Base-by-base conservation (phyloP, 768 basidiomycete species). In the Postia placenta region DNA sequence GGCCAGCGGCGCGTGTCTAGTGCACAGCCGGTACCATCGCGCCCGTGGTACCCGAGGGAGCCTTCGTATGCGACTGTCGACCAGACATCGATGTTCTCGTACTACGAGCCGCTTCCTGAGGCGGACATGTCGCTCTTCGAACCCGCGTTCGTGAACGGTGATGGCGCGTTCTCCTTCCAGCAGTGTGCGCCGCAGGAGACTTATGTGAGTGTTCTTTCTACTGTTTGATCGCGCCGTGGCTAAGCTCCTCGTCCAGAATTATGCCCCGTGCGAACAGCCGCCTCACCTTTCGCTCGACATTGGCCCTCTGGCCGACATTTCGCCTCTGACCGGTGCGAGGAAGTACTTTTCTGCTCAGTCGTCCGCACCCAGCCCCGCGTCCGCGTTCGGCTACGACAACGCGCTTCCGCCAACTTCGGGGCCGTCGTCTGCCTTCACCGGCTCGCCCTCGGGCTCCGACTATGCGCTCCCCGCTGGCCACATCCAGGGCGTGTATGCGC, bases 1-100 rank as follows among this genome's bases (percentile, higher is more conserved):
- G 74, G 74, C 2, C 69, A 72, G 33, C 72, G 78, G 20, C 72
- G 79, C 3, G 70, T 78, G 0, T 80, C 77, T 0, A 76, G 75
- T 44, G 75, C 71, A 2, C 65, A 69, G 39, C 75, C 76, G 4
- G 56, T 66, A 12, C 58, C 63, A 42, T 60, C 64, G 51, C 64
- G 69, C 20, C 64, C 67, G 20, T 71, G 71, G 68, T 67, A n/a
- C n/a, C n/a, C n/a, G n/a, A n/a, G n/a, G n/a, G n/a, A n/a, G n/a
- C n/a, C n/a, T n/a, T n/a, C n/a, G n/a, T n/a, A n/a, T n/a, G n/a
- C n/a, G n/a, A n/a, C n/a, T n/a, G n/a, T n/a, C n/a, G n/a, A n/a
- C n/a, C n/a, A n/a, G n/a, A n/a, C n/a, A n/a, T n/a, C n/a, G n/a
- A n/a, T n/a, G n/a, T n/a, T n/a, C n/a, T n/a, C n/a, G n/a, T n/a